These are phyloP conservation scores for Candida smagusa DNA, from an alignment of 1,139 yeast genomes.

Conservation along the genomic window DNA sequence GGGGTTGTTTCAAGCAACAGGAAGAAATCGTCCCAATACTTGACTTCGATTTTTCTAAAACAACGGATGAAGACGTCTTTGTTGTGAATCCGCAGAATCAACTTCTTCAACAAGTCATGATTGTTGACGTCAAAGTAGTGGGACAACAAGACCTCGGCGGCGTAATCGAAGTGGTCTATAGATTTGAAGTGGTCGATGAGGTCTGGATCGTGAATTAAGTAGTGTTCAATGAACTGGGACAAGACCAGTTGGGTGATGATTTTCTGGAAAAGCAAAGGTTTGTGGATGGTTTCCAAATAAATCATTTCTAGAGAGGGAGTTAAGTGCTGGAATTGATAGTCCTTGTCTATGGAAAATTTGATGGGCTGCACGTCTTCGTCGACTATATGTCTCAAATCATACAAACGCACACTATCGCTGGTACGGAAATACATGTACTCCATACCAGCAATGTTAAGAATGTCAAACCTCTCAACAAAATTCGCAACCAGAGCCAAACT, in stretches of 20 bases:
- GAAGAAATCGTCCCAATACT: conserved; percentile 40
- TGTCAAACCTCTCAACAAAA: conserved; percentile 32
- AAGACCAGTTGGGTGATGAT: conserved; percentile 32
- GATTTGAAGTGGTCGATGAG: conserved; percentile 24
- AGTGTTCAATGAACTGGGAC: conserved; percentile 39
- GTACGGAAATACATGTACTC: conserved; percentile 22
- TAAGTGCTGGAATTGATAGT: conserved; percentile 6
- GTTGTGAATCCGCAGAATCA: conserved; percentile 30
- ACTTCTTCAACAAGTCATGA: conserved; percentile 16
- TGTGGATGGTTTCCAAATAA: conserved; percentile 30
- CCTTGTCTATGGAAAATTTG: conserved; percentile 8
- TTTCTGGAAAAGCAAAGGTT: conserved; percentile 15
- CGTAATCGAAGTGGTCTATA: conserved; percentile 35
- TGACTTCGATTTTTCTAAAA: conserved; percentile 42
- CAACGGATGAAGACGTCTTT: conserved; percentile 39
- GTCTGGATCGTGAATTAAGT: conserved; percentile 23
- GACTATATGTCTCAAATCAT: conserved; percentile 29
- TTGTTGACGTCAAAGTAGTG: conserved; percentile 26
- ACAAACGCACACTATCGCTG: conserved; percentile 30
- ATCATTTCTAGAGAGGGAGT: conserved; percentile 23
- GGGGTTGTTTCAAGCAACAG: conserved; percentile 35
- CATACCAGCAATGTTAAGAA: conserved; percentile 20
- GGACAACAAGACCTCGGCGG: conserved; percentile 40
- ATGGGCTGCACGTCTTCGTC: conserved; percentile 33
- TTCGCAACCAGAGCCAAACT: conserved; percentile 33